Conservation (phyloP, 2,329 filamentous ascomycete genomes). For the Byssochlamys sp. region DNA sequence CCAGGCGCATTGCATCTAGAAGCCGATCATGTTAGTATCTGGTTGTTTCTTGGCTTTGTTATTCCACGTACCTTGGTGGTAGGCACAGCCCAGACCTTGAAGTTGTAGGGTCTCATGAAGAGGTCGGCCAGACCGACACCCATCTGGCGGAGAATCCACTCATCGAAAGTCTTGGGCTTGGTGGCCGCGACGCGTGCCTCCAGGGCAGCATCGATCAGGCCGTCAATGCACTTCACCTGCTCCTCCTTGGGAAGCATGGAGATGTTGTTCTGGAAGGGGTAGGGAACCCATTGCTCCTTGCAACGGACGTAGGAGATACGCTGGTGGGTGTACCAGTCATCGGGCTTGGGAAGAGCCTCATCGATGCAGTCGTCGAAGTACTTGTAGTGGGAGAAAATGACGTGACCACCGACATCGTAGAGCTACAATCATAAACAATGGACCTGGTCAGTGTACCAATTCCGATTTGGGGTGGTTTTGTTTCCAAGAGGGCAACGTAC, state of each 20-base stretch:
- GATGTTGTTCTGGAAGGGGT: constrained; percentile 99
- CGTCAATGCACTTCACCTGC: constrained; percentile 86
- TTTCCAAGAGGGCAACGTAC: constrained; percentile 50
- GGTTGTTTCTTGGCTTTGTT: background rate
- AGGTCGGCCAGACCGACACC: constrained; percentile 81
- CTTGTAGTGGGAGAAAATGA: constrained; percentile 99
- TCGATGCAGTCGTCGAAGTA: constrained; percentile 99
- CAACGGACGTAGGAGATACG: constrained; percentile 98
- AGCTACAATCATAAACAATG: constrained; percentile 48
- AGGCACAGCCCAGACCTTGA: constrained; percentile 98
- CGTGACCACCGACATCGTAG: constrained; percentile 95
- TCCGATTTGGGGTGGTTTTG: background rate
- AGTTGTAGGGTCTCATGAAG: constrained; percentile 99
- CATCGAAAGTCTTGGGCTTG: constrained; percentile 94
- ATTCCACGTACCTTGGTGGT: constrained; percentile 69
- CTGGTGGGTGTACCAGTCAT: constrained; percentile 96
- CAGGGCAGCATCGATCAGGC: constrained; percentile 87
- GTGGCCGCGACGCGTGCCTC: constrained; percentile 76
- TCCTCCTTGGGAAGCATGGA: constrained; percentile 96
- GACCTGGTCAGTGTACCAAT: background rate
- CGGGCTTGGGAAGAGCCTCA: constrained; percentile 85
- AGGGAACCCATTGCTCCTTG: constrained; percentile 93
- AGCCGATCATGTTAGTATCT: background rate
- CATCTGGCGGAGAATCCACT: constrained; percentile 93
- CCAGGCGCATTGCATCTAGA: constrained; percentile 96